These are phyloP conservation scores for Pholiota microspora DNA, from an alignment of 768 basidiomycete species.

Conservation along the genomic window DNA sequence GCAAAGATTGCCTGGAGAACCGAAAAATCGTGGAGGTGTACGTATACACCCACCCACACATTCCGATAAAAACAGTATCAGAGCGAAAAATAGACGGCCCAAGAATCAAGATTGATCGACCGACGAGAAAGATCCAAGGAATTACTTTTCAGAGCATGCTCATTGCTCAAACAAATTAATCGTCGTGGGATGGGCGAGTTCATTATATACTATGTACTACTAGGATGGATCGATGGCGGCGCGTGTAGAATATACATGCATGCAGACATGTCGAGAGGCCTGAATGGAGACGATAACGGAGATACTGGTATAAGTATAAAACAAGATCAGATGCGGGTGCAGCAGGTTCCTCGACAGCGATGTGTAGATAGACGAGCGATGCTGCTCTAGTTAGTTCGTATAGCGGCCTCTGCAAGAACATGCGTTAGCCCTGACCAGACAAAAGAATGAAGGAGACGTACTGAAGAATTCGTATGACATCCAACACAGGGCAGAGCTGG, in stretches of 20 bases:
- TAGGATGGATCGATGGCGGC: not conserved
- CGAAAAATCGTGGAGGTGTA: too few relatives aligned
- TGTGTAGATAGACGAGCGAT: not conserved
- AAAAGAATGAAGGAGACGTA: constrained; percentile 38
- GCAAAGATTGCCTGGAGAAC: too few relatives aligned
- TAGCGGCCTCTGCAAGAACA: constrained; percentile 54
- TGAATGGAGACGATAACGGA: not conserved
- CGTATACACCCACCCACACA: too few relatives aligned
- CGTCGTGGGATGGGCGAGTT: constrained; percentile 4
- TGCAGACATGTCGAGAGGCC: constrained; percentile 1
- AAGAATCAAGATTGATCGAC: too few relatives aligned
- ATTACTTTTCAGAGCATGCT: not conserved
- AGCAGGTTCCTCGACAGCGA: not conserved
- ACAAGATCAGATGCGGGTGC: not conserved
- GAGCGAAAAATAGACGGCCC: too few relatives aligned
- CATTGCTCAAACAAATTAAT: not conserved
- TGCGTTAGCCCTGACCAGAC: constrained; percentile 2
- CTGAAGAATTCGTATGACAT: constrained; percentile 98
- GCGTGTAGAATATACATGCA: not conserved
- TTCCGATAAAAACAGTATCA: too few relatives aligned
- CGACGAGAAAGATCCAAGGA: too few relatives aligned
- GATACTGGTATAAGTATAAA: not conserved
- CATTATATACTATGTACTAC: constrained; percentile 17
- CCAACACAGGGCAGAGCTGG: constrained; percentile 97
- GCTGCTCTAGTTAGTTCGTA: constrained; percentile 43